Evolutionary conservation across 441 rosid genomes (phyloP).

Genomic region (Jatropha multifida): DNA sequence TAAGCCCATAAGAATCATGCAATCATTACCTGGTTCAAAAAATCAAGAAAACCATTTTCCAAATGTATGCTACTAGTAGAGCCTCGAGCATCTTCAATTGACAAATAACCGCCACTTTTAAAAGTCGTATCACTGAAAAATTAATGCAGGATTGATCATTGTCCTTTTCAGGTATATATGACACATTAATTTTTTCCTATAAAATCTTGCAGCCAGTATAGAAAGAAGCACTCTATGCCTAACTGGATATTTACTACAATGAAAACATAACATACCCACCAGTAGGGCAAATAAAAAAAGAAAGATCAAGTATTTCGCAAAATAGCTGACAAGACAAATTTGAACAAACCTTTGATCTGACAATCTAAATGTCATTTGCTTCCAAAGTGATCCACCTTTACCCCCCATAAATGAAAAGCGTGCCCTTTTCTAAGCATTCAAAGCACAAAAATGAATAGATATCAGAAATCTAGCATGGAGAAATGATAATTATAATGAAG

Average conservation of each 20-base stretch:
- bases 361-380: constrained; percentile 79
- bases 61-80: constrained; percentile 41
- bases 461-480: constrained; percentile 7
- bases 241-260: background rate
- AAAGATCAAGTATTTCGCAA: background rate
- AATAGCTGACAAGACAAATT: background rate
- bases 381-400: constrained; percentile 96
- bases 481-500: constrained; percentile 1
- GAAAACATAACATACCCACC: background rate
- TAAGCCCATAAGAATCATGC: background rate
- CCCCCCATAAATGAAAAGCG: constrained; percentile 96
- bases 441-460: constrained; percentile 3
- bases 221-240: constrained; percentile 2
- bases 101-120: constrained; percentile 59
- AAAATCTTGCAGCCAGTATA: constrained; percentile 1
- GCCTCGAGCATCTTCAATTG: constrained; percentile 63
- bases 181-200: background rate
- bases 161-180: constrained; percentile 6
- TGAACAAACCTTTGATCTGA: constrained; percentile 65
- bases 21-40: constrained; percentile 62
- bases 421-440: constrained; percentile 65
- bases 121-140: constrained; percentile 41
- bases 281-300: background rate
- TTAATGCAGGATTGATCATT: constrained; percentile 15
- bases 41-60: constrained; percentile 84